Evolutionary conservation across 805 yeast genomes (phyloP).

Genomic region (Kodamaea jinghongensis): DNA sequence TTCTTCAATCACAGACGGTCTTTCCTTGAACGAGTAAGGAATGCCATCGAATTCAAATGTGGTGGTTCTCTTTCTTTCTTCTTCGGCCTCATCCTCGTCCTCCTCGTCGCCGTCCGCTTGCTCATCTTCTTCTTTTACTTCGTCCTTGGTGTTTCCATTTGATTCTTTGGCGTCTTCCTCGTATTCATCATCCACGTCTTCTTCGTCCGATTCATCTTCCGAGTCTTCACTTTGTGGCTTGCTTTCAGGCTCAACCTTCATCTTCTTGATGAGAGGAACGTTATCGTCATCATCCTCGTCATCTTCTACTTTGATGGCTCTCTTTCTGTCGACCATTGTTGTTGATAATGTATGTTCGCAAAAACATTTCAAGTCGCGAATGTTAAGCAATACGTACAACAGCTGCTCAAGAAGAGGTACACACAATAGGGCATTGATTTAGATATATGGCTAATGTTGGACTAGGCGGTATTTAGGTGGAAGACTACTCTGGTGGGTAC

Average conservation of each 20-base stretch:
- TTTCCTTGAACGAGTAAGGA: constrained; percentile 77
- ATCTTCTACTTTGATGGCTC: constrained; percentile 22
- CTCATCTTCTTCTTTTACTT: constrained; percentile 24
- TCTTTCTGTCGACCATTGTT: constrained; percentile 26
- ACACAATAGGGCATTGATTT: no score
- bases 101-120: constrained; percentile 31
- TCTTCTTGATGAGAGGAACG: constrained; percentile 23
- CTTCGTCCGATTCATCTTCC: constrained; percentile 19
- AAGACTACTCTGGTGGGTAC: no score
- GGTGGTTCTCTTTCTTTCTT: constrained; percentile 40
- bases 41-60: constrained; percentile 73
- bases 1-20: constrained; percentile 94
- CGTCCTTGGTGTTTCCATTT: constrained; percentile 17
- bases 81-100: constrained; percentile 44
- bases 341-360: no score
- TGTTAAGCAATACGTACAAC: no score
- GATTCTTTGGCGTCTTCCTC: constrained; percentile 9
- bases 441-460: no score
- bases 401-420: no score
- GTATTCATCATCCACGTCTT: constrained; percentile 10
- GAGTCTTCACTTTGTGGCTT: constrained; percentile 20
- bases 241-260: constrained; percentile 19
- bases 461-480: no score
- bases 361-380: no score
- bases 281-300: constrained; percentile 30